phyloP scores from a whole-genome alignment of 306 rosid species.

The Rubus idaeus region DNA sequence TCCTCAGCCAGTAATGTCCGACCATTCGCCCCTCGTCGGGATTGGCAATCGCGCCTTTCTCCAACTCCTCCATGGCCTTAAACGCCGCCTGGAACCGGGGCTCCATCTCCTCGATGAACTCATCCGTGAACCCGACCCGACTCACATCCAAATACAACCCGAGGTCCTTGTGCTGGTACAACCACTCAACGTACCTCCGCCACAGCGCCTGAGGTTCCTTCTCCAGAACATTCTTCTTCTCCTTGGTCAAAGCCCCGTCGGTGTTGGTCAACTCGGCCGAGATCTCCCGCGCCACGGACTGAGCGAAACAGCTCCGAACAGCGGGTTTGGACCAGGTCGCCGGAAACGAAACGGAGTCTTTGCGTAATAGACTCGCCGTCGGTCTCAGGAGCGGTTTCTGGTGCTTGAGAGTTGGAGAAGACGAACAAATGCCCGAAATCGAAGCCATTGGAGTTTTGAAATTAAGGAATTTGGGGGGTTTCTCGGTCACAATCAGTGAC shows the following conservation, averaged over 20 bases:
- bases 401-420: conserved; percentile 58
- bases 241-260: conserved; percentile 13
- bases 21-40: conserved; percentile 99
- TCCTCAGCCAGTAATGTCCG: conserved; percentile 94
- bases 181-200: conserved; percentile 79
- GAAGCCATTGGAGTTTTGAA: conserved; percentile 54
- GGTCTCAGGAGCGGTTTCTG: conserved; percentile 13
- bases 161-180: conserved; percentile 87
- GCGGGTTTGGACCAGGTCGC: conserved; percentile 26
- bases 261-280: conserved; percentile 43
- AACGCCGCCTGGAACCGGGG: conserved; percentile 67
- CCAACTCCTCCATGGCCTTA: conserved; percentile 75
- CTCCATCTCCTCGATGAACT: conserved; percentile 76
- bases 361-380: conserved; percentile 22
- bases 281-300: conserved; percentile 64
- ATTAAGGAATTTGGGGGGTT: neutral
- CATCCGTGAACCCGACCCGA: conserved; percentile 89
- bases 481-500: neutral
- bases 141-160: conserved; percentile 84
- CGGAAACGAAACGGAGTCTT: conserved; percentile 35
- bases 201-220: conserved; percentile 75
- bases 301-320: conserved; percentile 24
- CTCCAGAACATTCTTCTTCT: conserved; percentile 41
- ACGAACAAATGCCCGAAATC: conserved; percentile 66
- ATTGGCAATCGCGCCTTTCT: conserved; percentile 88